Base-by-base conservation (phyloP, 1,284 basidiomycete genomes). In the Leccinum cinnamomeum region DNA sequence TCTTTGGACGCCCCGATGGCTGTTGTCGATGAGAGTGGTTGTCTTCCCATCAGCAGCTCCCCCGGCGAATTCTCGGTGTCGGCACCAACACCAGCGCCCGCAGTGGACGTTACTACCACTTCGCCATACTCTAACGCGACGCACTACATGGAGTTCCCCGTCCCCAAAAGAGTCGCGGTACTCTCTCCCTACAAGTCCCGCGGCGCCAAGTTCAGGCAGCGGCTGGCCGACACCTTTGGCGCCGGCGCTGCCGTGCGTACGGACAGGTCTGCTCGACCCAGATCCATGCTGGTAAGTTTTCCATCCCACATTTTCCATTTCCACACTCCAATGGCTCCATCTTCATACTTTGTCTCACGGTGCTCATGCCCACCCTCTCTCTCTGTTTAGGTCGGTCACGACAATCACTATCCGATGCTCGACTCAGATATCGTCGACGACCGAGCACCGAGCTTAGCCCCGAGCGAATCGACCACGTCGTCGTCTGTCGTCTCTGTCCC, bases 231-330 rank as follows among this genome's bases (percentile, higher is more conserved):
- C 25, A 41, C 62, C 3, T 72, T 75, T 16, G 72, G 70, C 7
- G 61, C 63, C n/a, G 51, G 64, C 11, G 55, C 62, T 4, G 57
- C 60, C 3, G 70, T 75, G n/a, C 70, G 70, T 1, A 72, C 46
- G 10, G 72, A 70, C 58, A 72, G 46, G 11, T 37, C 16, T 6
- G 71, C 66, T 5, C 64, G 63, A 5, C 70, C 70, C 8, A 69
- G 58, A 59, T 57, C 56, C 3, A 72, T 73, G 23, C 23, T 51
- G 50, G 50, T 51, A 8, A 51, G 50, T 20, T 44, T 44, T 44
- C 48, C 39, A 41, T 41, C 33, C 33, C 12, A 37, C 6, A 37
- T 37, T 46, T 6, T 20, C 8, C 44, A 2, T 51, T 28, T 23
- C 20, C 46, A 48, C 18, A 28, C 28, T 20, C 12, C 46, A 41